Conservation (phyloP, 164 flowering plant genomes). For the Magnolia officinalis region DNA sequence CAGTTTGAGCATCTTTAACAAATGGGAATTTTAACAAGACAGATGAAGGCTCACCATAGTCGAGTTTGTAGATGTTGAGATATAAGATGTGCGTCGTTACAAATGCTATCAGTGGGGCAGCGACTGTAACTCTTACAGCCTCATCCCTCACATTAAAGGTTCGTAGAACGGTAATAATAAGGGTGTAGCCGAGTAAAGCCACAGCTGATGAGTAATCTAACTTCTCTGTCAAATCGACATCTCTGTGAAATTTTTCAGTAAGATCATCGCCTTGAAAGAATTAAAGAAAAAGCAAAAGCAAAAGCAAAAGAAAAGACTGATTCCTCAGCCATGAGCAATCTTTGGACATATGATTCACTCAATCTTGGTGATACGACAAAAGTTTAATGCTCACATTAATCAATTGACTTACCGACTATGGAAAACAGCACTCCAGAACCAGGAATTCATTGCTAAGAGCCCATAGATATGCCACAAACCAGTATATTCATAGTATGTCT, state of each 20-base stretch:
- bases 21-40: too few species aligned
- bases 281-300: not conserved
- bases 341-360: not conserved
- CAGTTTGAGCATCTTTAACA: too few species aligned
- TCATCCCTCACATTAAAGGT: constrained; percentile 63
- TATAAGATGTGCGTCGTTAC: constrained; percentile 83
- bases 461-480: constrained; percentile 82
- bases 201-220: constrained; percentile 78
- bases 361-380: not conserved
- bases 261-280: not conserved
- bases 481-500: constrained; percentile 71
- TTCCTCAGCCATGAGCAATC: not conserved
- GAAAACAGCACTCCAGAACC: constrained; percentile 92
- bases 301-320: not conserved
- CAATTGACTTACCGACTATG: constrained; percentile 64
- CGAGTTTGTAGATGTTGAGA: constrained; percentile 69
- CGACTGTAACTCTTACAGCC: constrained; percentile 78
- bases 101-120: constrained; percentile 85
- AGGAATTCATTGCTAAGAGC: constrained; percentile 80
- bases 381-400: not conserved
- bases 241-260: constrained; percentile 36
- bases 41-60: constrained; percentile 48
- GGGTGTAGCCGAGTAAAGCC: constrained; percentile 64
- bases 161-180: constrained; percentile 58
- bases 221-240: constrained; percentile 75